phyloP scores from a whole-genome alignment of 2,329 filamentous ascomycete genomes.

The Aspergillus uvarum region DNA sequence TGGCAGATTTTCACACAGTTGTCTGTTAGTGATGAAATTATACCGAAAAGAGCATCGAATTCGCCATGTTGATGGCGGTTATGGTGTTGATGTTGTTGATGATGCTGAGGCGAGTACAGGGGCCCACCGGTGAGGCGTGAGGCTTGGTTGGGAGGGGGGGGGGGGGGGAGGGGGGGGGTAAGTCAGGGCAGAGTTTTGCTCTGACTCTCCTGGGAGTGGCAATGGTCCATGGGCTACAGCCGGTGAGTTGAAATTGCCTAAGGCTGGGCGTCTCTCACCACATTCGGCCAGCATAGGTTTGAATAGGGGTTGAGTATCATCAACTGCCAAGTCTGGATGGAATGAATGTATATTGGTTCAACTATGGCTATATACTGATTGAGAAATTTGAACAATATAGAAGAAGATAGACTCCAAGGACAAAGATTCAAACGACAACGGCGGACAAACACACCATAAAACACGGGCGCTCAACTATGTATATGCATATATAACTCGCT shows the following conservation, averaged over 20 bases:
- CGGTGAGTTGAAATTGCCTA: background rate
- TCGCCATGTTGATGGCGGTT: too few species aligned
- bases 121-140: background rate
- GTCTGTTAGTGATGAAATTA: too few species aligned
- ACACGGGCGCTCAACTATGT: background rate
- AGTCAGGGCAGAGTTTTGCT: background rate
- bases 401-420: background rate
- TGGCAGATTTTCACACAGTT: too few species aligned
- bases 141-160: background rate
- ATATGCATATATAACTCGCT: background rate
- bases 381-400: background rate
- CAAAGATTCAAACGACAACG: background rate
- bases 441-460: background rate
- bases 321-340: background rate
- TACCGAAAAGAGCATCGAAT: too few species aligned
- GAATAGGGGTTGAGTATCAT: background rate
- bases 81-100: too few species aligned
- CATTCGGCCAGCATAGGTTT: too few species aligned
- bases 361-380: background rate
- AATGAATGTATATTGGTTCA: background rate
- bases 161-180: too few species aligned
- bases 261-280: too few species aligned
- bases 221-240: background rate
- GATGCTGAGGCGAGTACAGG: too few species aligned
- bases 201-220: background rate